Evolutionary conservation across 2,329 filamentous ascomycete species (phyloP), one percentile per base, ranked within the genome.

Genomic region (Neurospora sp.): DNA sequence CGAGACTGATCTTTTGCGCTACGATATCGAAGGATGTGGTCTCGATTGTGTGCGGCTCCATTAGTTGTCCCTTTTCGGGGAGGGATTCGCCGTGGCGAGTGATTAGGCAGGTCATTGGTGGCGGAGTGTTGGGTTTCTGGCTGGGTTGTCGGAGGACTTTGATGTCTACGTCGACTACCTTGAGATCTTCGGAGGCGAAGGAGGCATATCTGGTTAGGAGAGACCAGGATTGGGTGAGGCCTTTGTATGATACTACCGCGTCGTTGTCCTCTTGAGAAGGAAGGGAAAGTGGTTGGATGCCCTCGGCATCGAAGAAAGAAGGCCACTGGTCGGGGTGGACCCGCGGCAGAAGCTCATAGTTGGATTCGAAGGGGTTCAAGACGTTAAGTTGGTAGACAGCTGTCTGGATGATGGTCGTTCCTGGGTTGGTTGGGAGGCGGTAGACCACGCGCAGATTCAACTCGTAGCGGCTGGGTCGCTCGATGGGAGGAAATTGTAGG

Each of bases 361-460:
- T 96, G 17, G 93, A 92, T 80, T 97, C 93, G 75, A 99, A 98
- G 0, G 95, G 93, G 67, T 89, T 90, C 69, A 93, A 88, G 69
- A 97, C 86, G 43, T 89, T 86, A 5, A 98, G 79, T 68, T 90
- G 89, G 46, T 91, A 85, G 1, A 88, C 84, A 28, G 91, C 81
- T 2, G 86, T 87, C 79, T 96, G 95, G 43, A 90, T 88, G 46
- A 98, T 91, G 1, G 91, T 90, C 1, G 93, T 97, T 68, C 91
- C 90, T 0, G 89, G 83, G 77, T 98, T 94, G 6, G 92, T 91
- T 2, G 89, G 83, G 1, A 98, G 84, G 75, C 91, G 89, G 78
- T 99, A 99, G 7, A 88, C 84, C 1, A 91, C 89, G 73, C 89
- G 90, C 66, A 97, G 80, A 36, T 90, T 89, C 39, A 97, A 74